Conservation (phyloP, 179 eudicot species). For the Spinacia oleracea region DNA sequence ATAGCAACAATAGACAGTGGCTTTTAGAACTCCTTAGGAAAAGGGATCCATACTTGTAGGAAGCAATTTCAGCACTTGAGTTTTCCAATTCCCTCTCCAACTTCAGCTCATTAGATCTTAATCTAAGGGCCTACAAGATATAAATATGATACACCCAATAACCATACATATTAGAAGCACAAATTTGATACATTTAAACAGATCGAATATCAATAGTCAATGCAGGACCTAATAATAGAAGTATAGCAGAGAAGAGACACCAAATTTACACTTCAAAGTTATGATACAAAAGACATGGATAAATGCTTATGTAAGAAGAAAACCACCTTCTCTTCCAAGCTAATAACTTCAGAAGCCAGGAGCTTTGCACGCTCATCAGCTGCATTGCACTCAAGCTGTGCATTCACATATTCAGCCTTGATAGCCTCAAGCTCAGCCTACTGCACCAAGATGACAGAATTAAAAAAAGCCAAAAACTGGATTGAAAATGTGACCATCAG, state of each 20-base stretch:
- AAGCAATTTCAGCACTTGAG: constrained; percentile 65
- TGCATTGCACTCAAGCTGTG: constrained; percentile 89
- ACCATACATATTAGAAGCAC: background rate
- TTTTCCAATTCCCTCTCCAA: constrained; percentile 86
- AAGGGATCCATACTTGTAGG: constrained; percentile 56
- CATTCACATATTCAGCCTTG: constrained; percentile 74
- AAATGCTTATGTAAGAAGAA: background rate
- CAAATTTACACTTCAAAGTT: background rate
- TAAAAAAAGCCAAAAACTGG: constrained; percentile 26
- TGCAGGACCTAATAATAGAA: background rate
- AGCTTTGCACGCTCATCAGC: constrained; percentile 98
- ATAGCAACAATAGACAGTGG: background rate
- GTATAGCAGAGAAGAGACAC: background rate
- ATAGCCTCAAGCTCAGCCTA: constrained; percentile 90
- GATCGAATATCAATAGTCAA: constrained; percentile 5
- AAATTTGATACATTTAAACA: background rate
- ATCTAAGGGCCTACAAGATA: constrained; percentile 67
- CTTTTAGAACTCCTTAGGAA: constrained; percentile 8
- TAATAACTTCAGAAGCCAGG: constrained; percentile 97
- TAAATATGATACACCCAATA: constrained; percentile 2
- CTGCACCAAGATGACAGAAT: constrained; percentile 39
- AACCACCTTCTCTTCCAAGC: constrained; percentile 91
- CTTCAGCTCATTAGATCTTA: constrained; percentile 92
- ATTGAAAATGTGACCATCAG: background rate
- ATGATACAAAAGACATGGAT: background rate